Conservation (phyloP, 2,329 filamentous ascomycete genomes). For the Lecanicillium sp. region DNA sequence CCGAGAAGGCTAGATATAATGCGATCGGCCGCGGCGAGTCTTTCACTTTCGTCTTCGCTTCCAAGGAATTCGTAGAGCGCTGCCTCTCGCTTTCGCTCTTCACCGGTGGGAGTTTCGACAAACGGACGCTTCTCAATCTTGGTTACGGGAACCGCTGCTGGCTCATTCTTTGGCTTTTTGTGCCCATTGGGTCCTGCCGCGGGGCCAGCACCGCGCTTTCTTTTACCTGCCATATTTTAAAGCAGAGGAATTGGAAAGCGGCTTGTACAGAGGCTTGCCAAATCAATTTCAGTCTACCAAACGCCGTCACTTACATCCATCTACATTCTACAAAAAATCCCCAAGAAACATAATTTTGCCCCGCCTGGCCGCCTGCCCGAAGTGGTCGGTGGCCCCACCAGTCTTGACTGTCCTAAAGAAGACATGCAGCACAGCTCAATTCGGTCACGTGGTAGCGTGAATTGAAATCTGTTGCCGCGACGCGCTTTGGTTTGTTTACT, state of each 20-base stretch:
- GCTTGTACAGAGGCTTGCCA: no score
- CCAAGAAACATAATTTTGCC: neutral
- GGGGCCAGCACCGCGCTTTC: conserved; percentile 23
- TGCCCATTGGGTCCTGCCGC: conserved; percentile 16
- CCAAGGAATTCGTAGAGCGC: conserved; percentile 53
- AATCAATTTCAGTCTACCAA: conserved; percentile 10
- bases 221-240: conserved; percentile 25
- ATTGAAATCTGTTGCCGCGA: conserved; percentile 1
- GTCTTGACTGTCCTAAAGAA: no score
- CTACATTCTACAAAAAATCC: conserved; percentile 1
- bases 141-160: conserved; percentile 10
- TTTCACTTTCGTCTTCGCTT: conserved; percentile 47
- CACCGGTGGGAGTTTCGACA: conserved; percentile 39
- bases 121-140: conserved; percentile 34
- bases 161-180: conserved; percentile 24
- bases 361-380: no score
- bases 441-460: conserved; percentile 5
- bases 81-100: conserved; percentile 50
- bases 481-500: conserved; percentile 9
- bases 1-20: conserved; percentile 48
- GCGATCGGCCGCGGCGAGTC: conserved; percentile 49
- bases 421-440: no score
- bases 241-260: no score
- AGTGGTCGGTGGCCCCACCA: no score
- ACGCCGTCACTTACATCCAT: conserved; percentile 13